phyloP scores from a whole-genome alignment of 805 yeast species.

The Komagataella pseudopastoris region DNA sequence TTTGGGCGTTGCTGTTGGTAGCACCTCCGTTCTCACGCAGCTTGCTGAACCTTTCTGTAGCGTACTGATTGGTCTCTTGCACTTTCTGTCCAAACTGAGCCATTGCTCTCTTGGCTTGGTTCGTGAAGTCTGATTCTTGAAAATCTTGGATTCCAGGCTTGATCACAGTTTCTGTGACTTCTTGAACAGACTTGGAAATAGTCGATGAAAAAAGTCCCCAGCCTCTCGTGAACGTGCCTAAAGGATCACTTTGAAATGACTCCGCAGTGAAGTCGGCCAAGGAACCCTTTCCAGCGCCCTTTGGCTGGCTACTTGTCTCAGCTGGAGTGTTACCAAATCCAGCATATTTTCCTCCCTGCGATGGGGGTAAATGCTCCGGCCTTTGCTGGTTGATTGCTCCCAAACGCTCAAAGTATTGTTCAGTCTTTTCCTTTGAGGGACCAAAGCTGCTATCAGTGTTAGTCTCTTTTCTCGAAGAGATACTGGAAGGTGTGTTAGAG shows the following conservation, averaged over 20 bases:
- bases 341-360: conserved; percentile 84
- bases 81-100: conserved; percentile 91
- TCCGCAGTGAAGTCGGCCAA: conserved; percentile 49
- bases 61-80: conserved; percentile 65
- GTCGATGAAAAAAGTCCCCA: conserved; percentile 90
- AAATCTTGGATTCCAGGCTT: conserved; percentile 83
- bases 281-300: conserved; percentile 14
- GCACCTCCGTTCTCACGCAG: not conserved
- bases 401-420: conserved; percentile 66
- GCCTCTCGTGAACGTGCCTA: conserved; percentile 84
- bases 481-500: conserved; percentile 1
- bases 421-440: conserved; percentile 42
- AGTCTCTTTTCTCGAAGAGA: conserved; percentile 6
- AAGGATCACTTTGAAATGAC: conserved; percentile 67
- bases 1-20: not conserved
- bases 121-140: conserved; percentile 64
- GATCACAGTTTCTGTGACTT: conserved; percentile 78
- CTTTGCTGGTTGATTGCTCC: conserved; percentile 62
- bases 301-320: conserved; percentile 8
- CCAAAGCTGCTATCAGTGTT: not conserved
- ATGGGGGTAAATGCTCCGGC: conserved; percentile 75
- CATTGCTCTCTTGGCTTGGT: conserved; percentile 85
- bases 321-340: conserved; percentile 86
- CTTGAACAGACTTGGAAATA: conserved; percentile 69
- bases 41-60: not conserved